phyloP scores from a whole-genome alignment of 768 basidiomycete species.

The Hygrophorus pudorinus region DNA sequence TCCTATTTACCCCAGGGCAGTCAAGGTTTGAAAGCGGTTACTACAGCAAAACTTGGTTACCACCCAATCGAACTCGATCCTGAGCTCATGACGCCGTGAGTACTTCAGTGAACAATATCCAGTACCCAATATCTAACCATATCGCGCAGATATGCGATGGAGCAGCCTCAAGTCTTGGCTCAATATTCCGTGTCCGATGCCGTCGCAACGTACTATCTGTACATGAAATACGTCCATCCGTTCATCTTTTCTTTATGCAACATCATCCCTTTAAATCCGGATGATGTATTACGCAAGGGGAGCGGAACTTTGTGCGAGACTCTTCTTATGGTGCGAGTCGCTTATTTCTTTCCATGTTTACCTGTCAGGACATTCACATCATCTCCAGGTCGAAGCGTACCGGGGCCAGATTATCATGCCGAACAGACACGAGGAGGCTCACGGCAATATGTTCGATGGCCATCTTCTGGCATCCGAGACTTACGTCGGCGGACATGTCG shows the following conservation, averaged over 20 bases:
- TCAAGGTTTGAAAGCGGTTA: constrained; percentile 97
- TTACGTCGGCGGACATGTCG: constrained; percentile 98
- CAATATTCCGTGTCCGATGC: constrained; percentile 99
- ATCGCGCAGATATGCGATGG: constrained; percentile 77
- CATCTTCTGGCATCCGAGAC: constrained; percentile 97
- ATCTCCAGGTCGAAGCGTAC: constrained; percentile 83
- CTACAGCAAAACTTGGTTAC: constrained; percentile 91
- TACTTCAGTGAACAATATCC: constrained; percentile 9
- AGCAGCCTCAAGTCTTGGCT: constrained; percentile 89
- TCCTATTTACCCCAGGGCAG: constrained; percentile 97
- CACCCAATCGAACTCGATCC: constrained; percentile 96
- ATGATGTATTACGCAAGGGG: constrained; percentile 94
- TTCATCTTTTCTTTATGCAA: constrained; percentile 99
- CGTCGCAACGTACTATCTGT: constrained; percentile 98
- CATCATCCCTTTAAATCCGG: constrained; percentile 94
- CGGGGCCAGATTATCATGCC: constrained; percentile 93
- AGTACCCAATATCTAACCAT: constrained; percentile 2
- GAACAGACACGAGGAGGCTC: constrained; percentile 88
- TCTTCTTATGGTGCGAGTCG: constrained; percentile 73
- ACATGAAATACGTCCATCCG: constrained; percentile 99
- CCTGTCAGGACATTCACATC: neutral
- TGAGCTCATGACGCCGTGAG: constrained; percentile 98
- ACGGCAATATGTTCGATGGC: constrained; percentile 89
- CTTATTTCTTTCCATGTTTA: constrained; percentile 3
- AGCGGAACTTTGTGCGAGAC: constrained; percentile 97